Evolutionary conservation across 2,329 filamentous ascomycete genomes (phyloP).

Genomic region (Epichloe glyceriae): DNA sequence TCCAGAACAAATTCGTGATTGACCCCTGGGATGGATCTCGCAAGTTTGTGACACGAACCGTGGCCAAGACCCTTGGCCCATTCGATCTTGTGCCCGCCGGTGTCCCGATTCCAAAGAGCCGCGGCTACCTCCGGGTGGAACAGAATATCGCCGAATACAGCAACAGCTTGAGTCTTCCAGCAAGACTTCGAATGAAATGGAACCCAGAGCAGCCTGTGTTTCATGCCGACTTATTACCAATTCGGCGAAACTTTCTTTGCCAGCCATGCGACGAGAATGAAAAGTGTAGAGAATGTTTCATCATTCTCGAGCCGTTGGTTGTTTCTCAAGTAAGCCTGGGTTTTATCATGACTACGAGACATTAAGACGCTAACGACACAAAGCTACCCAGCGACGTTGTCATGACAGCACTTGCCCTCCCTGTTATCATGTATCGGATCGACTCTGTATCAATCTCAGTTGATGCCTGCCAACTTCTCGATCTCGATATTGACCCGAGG

Average conservation of each 20-base stretch:
- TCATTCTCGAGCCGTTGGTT: constrained; percentile 64
- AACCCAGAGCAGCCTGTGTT: constrained; percentile 68
- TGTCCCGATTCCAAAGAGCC: constrained; percentile 34
- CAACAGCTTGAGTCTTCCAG: constrained; percentile 57
- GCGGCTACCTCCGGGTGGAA: constrained; percentile 25
- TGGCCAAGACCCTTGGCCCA: constrained; percentile 46
- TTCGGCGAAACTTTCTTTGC: constrained; percentile 76
- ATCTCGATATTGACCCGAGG: constrained; percentile 48
- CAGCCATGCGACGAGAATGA: constrained; percentile 40
- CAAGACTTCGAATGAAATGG: constrained; percentile 38
- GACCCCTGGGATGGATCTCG: constrained; percentile 51
- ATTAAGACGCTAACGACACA: neutral
- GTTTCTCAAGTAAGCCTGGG: constrained; percentile 56
- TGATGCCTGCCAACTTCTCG: constrained; percentile 57
- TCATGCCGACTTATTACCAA: constrained; percentile 56
- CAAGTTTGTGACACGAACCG: constrained; percentile 41
- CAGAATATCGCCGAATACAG: constrained; percentile 72
- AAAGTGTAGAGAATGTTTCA: constrained; percentile 37
- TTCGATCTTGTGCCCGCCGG: constrained; percentile 50
- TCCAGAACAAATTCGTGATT: constrained; percentile 37
- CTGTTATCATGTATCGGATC: constrained; percentile 71
- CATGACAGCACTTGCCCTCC: constrained; percentile 61
- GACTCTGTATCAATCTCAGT: constrained; percentile 70
- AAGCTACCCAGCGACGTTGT: constrained; percentile 60
- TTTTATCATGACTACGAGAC: too few relatives aligned